These are phyloP conservation scores for Fusarium virguliforme DNA, from an alignment of 2,329 filamentous ascomycete species.

Conservation along the genomic window DNA sequence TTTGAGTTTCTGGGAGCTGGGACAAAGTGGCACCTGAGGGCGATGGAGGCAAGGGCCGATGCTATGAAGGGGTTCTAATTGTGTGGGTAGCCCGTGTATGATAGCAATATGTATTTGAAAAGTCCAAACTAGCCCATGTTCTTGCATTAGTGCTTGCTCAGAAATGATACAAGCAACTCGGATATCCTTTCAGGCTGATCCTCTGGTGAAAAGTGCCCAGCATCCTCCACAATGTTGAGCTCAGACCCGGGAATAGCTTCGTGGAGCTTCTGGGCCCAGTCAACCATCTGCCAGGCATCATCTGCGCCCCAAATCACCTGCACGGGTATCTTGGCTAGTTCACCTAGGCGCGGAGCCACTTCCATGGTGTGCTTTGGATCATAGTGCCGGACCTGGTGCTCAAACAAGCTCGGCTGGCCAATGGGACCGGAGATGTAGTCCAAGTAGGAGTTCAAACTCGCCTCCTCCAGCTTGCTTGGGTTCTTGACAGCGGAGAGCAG, in stretches of 20 bases:
- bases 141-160: slow-evolving; percentile 15
- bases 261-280: slow-evolving; percentile 54
- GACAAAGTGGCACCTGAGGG: slow-evolving; percentile 36
- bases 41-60: slow-evolving; percentile 28
- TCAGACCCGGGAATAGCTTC: slow-evolving; percentile 52
- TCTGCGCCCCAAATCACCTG: slow-evolving; percentile 54
- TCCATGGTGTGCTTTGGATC: slow-evolving; percentile 56
- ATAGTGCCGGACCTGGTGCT: slow-evolving; percentile 55
- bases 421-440: slow-evolving; percentile 55
- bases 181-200: slow-evolving; percentile 50
- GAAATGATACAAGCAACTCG: slow-evolving; percentile 31
- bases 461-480: slow-evolving; percentile 32
- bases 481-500: slow-evolving; percentile 47
- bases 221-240: slow-evolving; percentile 49
- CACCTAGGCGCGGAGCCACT: slow-evolving; percentile 44
- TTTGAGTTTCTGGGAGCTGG: slow-evolving; percentile 40
- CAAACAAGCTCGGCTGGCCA: slow-evolving; percentile 54
- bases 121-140: too few relatives aligned
- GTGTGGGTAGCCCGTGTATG: not conserved
- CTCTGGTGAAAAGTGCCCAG: slow-evolving; percentile 53
- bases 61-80: slow-evolving; percentile 34
- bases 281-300: slow-evolving; percentile 53
- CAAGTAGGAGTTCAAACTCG: slow-evolving; percentile 49
- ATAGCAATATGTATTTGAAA: not conserved
- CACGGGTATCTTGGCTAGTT: slow-evolving; percentile 49